Percentiles rank a stretch among this genome's conserved stretches.
These are phyloP conservation scores for Sechiopsis laciniata DNA, from an alignment of 306 rosid genomes.

Conservation along the genomic window DNA sequence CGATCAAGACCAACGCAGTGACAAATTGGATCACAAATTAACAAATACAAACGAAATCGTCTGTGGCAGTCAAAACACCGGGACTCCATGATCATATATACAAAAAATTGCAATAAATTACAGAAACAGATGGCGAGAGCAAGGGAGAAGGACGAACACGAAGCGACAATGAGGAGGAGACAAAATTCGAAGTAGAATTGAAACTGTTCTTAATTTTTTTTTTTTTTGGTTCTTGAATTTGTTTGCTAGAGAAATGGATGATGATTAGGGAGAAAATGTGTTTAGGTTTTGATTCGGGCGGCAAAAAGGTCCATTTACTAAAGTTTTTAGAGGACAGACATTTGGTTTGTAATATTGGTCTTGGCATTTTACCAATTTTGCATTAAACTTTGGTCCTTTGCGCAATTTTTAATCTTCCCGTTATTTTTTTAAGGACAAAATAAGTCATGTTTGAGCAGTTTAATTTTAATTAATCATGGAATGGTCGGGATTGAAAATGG, in stretches of 20 bases:
- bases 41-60: not conserved
- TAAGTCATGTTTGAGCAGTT: too few relatives aligned
- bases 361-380: constrained; percentile 1
- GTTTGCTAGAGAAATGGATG: not conserved
- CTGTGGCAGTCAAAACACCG: constrained; percentile 10
- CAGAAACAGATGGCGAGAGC: constrained; percentile 8
- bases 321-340: constrained; percentile 4
- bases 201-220: not conserved
- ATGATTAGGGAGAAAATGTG: not conserved
- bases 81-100: constrained; percentile 2
- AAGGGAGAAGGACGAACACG: constrained; percentile 21
- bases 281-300: constrained; percentile 17
- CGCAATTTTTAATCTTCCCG: too few relatives aligned
- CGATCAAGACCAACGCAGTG: constrained; percentile 17
- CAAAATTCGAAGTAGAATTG: not conserved
- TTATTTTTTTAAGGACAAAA: too few relatives aligned
- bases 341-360: constrained; percentile 3
- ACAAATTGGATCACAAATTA: not conserved
- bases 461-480: too few relatives aligned
- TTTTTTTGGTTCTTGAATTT: not conserved
- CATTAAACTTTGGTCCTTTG: too few relatives aligned
- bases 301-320: constrained; percentile 20
- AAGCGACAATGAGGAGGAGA: constrained; percentile 17
- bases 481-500: too few relatives aligned
- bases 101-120: not conserved